phyloP scores from a whole-genome alignment of 148 eudicot genomes.

The Oxyria digyna region DNA sequence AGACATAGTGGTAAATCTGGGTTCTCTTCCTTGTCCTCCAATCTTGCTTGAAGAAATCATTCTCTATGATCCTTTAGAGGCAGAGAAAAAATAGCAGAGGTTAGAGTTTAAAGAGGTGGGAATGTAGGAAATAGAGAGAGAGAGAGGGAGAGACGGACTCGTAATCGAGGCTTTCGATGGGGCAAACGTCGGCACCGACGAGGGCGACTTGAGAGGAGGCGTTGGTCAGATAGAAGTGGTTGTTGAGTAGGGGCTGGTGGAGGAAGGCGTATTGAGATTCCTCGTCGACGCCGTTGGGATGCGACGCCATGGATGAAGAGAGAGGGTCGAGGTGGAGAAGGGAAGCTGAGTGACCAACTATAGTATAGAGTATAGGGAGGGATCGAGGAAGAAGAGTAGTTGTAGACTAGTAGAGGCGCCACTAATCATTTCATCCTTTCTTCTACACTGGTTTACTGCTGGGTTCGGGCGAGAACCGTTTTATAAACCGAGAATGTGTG shows the following conservation, averaged over 20 bases:
- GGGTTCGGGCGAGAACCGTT: too few species aligned
- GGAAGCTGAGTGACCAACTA: too few species aligned
- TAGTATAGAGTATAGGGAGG: too few species aligned
- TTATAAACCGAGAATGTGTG: too few species aligned
- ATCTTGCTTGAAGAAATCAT: slow-evolving; percentile 79
- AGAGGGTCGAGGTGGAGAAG: too few species aligned
- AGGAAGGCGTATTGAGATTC: slow-evolving; percentile 22
- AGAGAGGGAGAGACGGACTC: slow-evolving; percentile 25
- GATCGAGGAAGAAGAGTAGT: too few species aligned
- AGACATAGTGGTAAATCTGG: slow-evolving; percentile 59
- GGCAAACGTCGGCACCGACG: slow-evolving; percentile 66
- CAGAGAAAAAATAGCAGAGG: background rate
- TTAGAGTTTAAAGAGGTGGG: background rate
- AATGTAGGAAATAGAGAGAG: background rate
- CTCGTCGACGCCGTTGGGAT: slow-evolving; percentile 26
- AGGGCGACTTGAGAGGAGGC: slow-evolving; percentile 66
- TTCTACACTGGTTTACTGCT: too few species aligned
- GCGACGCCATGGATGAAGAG: too few species aligned
- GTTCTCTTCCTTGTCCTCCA: slow-evolving; percentile 56
- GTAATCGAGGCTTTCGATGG: slow-evolving; percentile 78
- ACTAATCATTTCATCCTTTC: too few species aligned
- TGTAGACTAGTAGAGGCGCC: too few species aligned
- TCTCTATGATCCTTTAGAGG: slow-evolving; percentile 59
- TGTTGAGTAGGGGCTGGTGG: slow-evolving; percentile 14
- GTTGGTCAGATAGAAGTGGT: slow-evolving; percentile 24